These are phyloP conservation scores for Chlorophyllum brunneum DNA, from an alignment of 768 basidiomycete species.

Conservation along the genomic window DNA sequence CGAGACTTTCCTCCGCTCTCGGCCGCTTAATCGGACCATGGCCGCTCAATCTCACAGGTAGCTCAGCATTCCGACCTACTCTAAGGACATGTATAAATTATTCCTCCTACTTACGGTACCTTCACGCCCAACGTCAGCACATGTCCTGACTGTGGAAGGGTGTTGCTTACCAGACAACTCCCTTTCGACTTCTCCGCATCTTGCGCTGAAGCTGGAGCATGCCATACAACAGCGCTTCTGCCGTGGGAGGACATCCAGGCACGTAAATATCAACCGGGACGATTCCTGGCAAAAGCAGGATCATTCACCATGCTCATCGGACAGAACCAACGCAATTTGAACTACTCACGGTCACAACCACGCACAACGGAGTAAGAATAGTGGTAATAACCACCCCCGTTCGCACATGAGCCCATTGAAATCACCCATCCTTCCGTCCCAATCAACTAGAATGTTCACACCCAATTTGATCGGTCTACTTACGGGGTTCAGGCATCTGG, in stretches of 20 bases:
- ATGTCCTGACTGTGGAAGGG: background rate
- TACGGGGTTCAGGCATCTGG: conserved; percentile 97
- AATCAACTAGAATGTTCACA: background rate
- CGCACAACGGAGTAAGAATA: conserved; percentile 99
- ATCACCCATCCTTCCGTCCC: conserved; percentile 85
- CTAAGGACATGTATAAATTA: background rate
- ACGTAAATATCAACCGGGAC: conserved; percentile 99
- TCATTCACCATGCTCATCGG: conserved; percentile 3
- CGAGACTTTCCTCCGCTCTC: conserved; percentile 1
- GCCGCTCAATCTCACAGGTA: conserved; percentile 5
- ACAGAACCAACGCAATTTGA: background rate
- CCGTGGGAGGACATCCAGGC: conserved; percentile 90
- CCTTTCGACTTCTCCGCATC: conserved; percentile 86
- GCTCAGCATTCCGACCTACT: background rate
- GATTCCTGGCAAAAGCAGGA: conserved; percentile 53
- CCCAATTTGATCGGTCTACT: conserved; percentile 21
- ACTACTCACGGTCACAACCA: conserved; percentile 85
- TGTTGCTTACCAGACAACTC: conserved; percentile 72
- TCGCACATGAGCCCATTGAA: conserved; percentile 99
- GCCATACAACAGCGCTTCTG: conserved; percentile 95
- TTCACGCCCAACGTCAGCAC: conserved; percentile 18
- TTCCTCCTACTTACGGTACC: conserved; percentile 52
- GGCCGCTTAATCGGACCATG: conserved; percentile 8
- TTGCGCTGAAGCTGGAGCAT: conserved; percentile 97
- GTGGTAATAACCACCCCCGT: conserved; percentile 96